Evolutionary conservation across 2,329 filamentous ascomycete species (phyloP).

Genomic region (Xylariaceae sp.): DNA sequence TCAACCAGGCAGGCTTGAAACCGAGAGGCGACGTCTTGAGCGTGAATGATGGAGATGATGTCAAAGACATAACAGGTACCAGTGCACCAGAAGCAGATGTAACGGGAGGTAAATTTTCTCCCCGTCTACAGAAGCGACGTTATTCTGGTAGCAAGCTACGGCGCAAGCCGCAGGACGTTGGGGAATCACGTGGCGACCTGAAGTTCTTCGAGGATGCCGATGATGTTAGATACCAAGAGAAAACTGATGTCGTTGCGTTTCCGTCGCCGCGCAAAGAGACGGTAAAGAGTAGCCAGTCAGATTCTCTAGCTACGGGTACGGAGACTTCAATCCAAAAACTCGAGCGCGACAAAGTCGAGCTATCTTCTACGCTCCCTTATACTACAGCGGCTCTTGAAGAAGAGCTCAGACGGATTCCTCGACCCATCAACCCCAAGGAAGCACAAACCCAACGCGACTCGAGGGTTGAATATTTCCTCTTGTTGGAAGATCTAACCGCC

Average conservation of each 20-base stretch:
- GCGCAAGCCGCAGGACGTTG: constrained; percentile 66
- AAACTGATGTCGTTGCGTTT: constrained; percentile 49
- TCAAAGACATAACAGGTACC: constrained; percentile 56
- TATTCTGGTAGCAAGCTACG: constrained; percentile 84
- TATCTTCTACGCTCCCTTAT: constrained; percentile 32
- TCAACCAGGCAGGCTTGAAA: constrained; percentile 35
- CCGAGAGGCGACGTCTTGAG: constrained; percentile 26
- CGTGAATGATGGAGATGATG: constrained; percentile 35
- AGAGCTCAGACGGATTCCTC: constrained; percentile 43
- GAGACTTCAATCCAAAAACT: neutral
- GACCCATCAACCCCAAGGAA: constrained; percentile 71
- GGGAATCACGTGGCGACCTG: constrained; percentile 66
- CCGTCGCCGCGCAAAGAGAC: constrained; percentile 15
- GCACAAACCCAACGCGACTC: constrained; percentile 58
- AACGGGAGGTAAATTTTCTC: constrained; percentile 39
- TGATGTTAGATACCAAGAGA: constrained; percentile 72
- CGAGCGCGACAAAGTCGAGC: constrained; percentile 32
- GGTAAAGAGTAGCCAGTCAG: constrained; percentile 8
- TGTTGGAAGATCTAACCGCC: constrained; percentile 90
- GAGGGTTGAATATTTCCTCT: constrained; percentile 84
- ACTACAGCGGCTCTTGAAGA: constrained; percentile 36
- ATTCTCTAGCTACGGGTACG: neutral
- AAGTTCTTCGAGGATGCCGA: constrained; percentile 88
- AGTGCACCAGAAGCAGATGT: constrained; percentile 60
- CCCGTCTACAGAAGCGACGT: constrained; percentile 57